Conservation (phyloP, 2,329 filamentous ascomycete species). For the Mollisia scopiformis region DNA sequence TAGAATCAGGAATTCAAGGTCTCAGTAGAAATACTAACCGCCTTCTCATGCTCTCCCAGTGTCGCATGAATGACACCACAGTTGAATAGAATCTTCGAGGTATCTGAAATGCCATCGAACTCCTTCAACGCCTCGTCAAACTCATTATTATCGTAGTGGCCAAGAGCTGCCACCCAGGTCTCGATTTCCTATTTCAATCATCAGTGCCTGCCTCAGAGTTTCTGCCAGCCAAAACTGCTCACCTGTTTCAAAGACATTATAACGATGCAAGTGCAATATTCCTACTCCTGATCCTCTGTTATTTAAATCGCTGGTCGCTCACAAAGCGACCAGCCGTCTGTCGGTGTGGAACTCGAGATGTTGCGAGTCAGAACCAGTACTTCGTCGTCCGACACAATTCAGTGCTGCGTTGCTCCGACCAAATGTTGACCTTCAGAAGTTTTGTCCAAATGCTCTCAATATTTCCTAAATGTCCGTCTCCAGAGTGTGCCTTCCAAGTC, state of each 20-base stretch:
- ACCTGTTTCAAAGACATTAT: conserved; percentile 48
- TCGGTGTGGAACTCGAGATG: conserved; percentile 19
- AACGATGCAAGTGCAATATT: conserved; percentile 14
- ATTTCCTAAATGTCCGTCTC: background rate
- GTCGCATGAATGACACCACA: conserved; percentile 98
- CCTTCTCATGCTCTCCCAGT: conserved; percentile 91
- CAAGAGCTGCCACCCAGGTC: conserved; percentile 92
- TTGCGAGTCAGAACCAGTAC: conserved; percentile 3
- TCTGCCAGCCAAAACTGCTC: conserved; percentile 18
- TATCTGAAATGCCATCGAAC: conserved; percentile 89
- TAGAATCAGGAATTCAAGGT: conserved; percentile 16
- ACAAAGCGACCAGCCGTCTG: conserved; percentile 27
- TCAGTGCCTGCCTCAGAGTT: conserved; percentile 15
- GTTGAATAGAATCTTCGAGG: conserved; percentile 98
- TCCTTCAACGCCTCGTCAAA: conserved; percentile 86
- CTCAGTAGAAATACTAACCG: conserved; percentile 61
- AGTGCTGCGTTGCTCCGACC: conserved; percentile 12
- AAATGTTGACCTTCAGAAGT: background rate
- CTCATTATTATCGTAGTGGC: conserved; percentile 94
- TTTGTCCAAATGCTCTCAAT: background rate
- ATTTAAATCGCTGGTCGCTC: conserved; percentile 27
- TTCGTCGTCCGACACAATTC: conserved; percentile 9
- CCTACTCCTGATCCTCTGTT: conserved; percentile 1
- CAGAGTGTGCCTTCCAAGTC: background rate
- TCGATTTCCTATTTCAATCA: conserved; percentile 78